phyloP scores from a whole-genome alignment of 2,329 filamentous ascomycete genomes.

The Tolypocladium sp. region DNA sequence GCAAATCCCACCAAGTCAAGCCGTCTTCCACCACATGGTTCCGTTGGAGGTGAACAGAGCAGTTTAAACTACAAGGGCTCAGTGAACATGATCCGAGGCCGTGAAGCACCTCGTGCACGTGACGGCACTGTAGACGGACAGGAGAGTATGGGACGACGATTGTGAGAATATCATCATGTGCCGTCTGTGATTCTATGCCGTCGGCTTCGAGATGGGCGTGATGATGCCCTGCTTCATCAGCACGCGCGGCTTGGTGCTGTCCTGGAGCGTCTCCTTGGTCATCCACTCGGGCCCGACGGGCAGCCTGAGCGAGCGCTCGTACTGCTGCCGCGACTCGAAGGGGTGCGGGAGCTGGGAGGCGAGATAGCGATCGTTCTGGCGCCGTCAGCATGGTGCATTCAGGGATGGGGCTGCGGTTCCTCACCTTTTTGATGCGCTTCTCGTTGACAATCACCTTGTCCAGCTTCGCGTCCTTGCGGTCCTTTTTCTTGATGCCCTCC shows the following conservation, averaged over 20 bases:
- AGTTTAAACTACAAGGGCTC: neutral
- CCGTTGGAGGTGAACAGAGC: neutral
- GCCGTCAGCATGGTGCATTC: neutral
- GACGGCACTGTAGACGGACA: neutral
- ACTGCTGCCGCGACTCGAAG: conserved; percentile 83
- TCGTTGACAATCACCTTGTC: conserved; percentile 87
- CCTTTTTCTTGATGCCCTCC: conserved; percentile 64
- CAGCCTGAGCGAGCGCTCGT: conserved; percentile 77
- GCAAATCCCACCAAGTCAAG: neutral
- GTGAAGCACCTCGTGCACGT: no score
- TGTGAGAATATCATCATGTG: neutral
- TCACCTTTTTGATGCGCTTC: conserved; percentile 78
- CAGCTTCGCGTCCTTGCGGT: conserved; percentile 75
- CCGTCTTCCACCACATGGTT: neutral
- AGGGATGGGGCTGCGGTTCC: conserved; percentile 3
- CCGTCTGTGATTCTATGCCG: conserved; percentile 15
- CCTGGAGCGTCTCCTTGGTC: conserved; percentile 92
- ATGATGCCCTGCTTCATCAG: conserved; percentile 89
- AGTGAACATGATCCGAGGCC: no score
- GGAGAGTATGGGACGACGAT: neutral
- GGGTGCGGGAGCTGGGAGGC: conserved; percentile 76
- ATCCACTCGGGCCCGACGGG: conserved; percentile 92
- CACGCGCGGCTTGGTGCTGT: conserved; percentile 78
- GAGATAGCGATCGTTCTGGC: conserved; percentile 74
- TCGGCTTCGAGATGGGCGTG: conserved; percentile 75